These are phyloP conservation scores for Acanthamoeba royreba DNA, from an alignment of 208 protist genomes.

Conservation along the genomic window DNA sequence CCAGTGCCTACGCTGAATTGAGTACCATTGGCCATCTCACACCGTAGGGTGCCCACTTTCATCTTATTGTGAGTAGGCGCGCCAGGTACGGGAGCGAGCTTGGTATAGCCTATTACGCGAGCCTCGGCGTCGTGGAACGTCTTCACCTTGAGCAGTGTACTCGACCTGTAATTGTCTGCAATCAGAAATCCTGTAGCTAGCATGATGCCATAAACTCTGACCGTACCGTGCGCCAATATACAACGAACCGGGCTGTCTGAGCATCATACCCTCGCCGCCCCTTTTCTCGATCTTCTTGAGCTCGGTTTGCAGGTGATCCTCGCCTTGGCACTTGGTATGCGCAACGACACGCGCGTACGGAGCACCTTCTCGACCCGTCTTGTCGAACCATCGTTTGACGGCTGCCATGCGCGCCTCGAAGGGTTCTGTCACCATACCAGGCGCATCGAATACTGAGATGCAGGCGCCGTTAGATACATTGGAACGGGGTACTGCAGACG, in stretches of 20 bases:
- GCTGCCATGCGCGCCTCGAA: conserved; percentile 64
- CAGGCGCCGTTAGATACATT: conserved; percentile 44
- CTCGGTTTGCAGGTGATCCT: conserved; percentile 52
- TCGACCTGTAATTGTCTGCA: too few relatives aligned
- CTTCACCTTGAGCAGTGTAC: conserved; percentile 69
- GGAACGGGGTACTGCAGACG: too few relatives aligned
- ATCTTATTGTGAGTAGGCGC: conserved; percentile 73
- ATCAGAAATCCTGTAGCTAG: too few relatives aligned
- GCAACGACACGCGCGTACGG: not conserved
- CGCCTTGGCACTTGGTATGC: conserved; percentile 55
- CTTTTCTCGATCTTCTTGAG: conserved; percentile 57
- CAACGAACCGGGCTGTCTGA: conserved; percentile 66
- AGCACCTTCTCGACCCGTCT: too few relatives aligned
- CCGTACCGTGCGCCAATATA: conserved; percentile 64
- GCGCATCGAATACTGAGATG: conserved; percentile 71
- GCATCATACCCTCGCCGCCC: conserved; percentile 78
- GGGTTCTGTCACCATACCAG: not conserved
- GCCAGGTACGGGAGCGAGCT: too few relatives aligned
- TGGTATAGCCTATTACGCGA: conserved; percentile 64
- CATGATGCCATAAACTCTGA: too few relatives aligned
- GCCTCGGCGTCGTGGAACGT: conserved; percentile 75
- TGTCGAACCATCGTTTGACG: conserved; percentile 18
- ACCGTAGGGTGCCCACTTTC: conserved; percentile 58
- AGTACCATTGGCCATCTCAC: conserved; percentile 69
- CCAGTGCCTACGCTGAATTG: conserved; percentile 74